Percentiles rank a stretch among this genome's conserved stretches.
phyloP scores from a whole-genome alignment of 2,329 filamentous ascomycete species.

The Bimuria novae-zelandiae region DNA sequence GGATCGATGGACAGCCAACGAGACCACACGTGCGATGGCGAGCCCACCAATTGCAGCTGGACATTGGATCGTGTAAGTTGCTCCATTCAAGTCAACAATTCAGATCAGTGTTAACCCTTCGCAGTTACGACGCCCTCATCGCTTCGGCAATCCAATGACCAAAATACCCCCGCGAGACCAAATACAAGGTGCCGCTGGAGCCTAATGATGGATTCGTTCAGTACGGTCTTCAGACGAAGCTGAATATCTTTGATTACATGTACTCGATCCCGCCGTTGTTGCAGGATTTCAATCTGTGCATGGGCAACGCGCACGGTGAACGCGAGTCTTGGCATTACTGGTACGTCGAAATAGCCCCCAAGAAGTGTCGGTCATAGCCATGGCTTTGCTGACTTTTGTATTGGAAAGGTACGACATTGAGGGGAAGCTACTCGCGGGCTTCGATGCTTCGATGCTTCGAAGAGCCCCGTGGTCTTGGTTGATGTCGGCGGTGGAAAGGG shows the following conservation, averaged over 20 bases:
- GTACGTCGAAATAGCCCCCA: too few relatives aligned
- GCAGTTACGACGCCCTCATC: slow-evolving; percentile 14
- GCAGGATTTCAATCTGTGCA: slow-evolving; percentile 21
- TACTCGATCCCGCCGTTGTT: slow-evolving; percentile 2
- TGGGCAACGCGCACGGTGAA: slow-evolving; percentile 19
- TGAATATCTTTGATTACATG: slow-evolving; percentile 11
- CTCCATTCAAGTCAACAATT: neutral
- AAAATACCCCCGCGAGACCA: slow-evolving; percentile 15
- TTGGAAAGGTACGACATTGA: slow-evolving; percentile 20
- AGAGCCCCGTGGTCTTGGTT: slow-evolving; percentile 8
- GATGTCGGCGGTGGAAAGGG: slow-evolving; percentile 18
- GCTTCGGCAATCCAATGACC: slow-evolving; percentile 15
- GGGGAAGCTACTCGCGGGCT: slow-evolving; percentile 9
- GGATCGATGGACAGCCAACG: slow-evolving; percentile 14
- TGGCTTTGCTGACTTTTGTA: too few relatives aligned
- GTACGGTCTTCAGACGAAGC: slow-evolving; percentile 12
- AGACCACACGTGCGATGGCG: slow-evolving; percentile 18
- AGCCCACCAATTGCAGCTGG: slow-evolving; percentile 15
- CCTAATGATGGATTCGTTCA: slow-evolving; percentile 17
- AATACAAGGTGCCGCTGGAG: slow-evolving; percentile 8
- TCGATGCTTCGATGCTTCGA: slow-evolving; percentile 11
- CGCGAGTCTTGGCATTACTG: slow-evolving; percentile 19
- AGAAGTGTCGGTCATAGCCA: too few relatives aligned
- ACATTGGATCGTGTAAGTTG: slow-evolving; percentile 17
- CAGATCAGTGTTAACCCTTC: neutral